Evolutionary conservation across 371 early-diverging fungal species (phyloP).

Genomic region (Synchytrium microbalum): DNA sequence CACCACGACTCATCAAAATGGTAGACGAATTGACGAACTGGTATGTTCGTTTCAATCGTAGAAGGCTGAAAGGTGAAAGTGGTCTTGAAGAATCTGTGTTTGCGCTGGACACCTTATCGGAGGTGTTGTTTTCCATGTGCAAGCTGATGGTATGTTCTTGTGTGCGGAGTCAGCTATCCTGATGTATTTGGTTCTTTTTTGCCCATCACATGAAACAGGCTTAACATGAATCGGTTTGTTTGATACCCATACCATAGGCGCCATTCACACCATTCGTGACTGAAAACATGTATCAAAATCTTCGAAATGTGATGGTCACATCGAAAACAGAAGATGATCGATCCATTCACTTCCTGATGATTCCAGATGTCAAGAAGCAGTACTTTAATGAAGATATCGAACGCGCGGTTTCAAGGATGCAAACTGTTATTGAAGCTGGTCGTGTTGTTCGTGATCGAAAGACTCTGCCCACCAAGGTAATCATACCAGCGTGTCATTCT

Average conservation of each 20-base stretch:
- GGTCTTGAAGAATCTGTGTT: constrained; percentile 75
- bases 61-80: constrained; percentile 92
- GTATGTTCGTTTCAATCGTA: constrained; percentile 99
- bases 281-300: constrained; percentile 96
- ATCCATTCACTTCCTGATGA: constrained; percentile 84
- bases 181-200: background rate
- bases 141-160: constrained; percentile 64
- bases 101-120: constrained; percentile 88
- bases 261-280: constrained; percentile 99
- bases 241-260: constrained; percentile 42
- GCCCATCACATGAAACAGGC: background rate
- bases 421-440: constrained; percentile 95
- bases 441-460: constrained; percentile 93
- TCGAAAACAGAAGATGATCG: constrained; percentile 68
- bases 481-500: background rate
- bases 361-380: constrained; percentile 87
- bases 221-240: background rate
- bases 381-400: constrained; percentile 95
- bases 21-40: constrained; percentile 98
- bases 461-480: constrained; percentile 81
- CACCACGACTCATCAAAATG: constrained; percentile 81
- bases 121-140: constrained; percentile 87
- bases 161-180: background rate
- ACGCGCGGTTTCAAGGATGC: constrained; percentile 91
- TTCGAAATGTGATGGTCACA: constrained; percentile 23